phyloP scores from a whole-genome alignment of 495 filamentous ascomycete species.

The Hypoxylon lenormandii region DNA sequence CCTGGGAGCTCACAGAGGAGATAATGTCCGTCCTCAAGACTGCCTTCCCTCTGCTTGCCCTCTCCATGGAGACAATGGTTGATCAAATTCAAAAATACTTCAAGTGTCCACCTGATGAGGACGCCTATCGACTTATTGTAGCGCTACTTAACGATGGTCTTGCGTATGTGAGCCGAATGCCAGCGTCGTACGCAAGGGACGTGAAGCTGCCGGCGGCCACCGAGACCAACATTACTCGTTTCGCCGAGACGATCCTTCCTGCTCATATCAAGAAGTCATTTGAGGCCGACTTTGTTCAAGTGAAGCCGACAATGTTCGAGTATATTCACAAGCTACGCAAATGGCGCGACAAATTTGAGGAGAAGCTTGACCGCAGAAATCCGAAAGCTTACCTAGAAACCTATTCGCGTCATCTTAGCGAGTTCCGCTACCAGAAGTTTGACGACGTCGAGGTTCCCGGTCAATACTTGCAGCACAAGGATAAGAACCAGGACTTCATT shows the following conservation, averaged over 20 bases:
- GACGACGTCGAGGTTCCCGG: constrained; percentile 98
- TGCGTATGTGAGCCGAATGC: constrained; percentile 86
- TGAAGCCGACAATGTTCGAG: constrained; percentile 94
- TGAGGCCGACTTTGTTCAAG: constrained; percentile 91
- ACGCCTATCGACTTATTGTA: constrained; percentile 97
- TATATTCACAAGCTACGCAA: constrained; percentile 96
- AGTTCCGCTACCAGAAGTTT: constrained; percentile 96
- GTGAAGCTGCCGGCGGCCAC: constrained; percentile 90
- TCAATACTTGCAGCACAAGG: constrained; percentile 94
- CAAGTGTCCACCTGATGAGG: constrained; percentile 97
- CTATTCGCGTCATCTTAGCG: constrained; percentile 89
- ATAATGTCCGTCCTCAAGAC: constrained; percentile 94
- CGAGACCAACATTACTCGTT: constrained; percentile 93
- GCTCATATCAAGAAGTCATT: constrained; percentile 92
- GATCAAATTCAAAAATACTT: constrained; percentile 98
- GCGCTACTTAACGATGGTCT: constrained; percentile 94
- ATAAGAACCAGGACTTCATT: constrained; percentile 98
- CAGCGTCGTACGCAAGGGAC: constrained; percentile 84
- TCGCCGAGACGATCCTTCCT: constrained; percentile 94
- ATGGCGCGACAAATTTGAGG: constrained; percentile 98
- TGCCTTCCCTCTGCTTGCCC: constrained; percentile 90
- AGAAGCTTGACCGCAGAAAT: constrained; percentile 89
- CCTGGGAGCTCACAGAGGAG: constrained; percentile 96
- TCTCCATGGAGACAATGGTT: constrained; percentile 99
- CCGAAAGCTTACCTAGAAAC: constrained; percentile 76